These are phyloP conservation scores for Penicillium fuscoglaucum DNA, from an alignment of 2,329 filamentous ascomycete genomes.

Conservation along the genomic window DNA sequence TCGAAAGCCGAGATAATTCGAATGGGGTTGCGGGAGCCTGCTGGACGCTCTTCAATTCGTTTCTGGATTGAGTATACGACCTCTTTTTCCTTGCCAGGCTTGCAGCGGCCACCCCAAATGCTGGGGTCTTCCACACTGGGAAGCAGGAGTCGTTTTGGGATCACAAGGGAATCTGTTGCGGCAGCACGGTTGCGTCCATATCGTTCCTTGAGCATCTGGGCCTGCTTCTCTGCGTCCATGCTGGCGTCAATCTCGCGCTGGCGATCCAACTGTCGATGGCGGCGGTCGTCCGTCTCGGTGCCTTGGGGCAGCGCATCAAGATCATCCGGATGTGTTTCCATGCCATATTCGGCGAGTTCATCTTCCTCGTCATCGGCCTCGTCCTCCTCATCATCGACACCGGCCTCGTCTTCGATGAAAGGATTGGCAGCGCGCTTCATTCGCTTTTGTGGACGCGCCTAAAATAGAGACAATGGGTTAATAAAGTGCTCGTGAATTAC, in stretches of 20 bases:
- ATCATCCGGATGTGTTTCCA: constrained; percentile 88
- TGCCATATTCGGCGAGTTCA: constrained; percentile 79
- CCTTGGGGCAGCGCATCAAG: constrained; percentile 71
- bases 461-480: constrained; percentile 19
- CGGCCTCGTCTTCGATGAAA: constrained; percentile 97
- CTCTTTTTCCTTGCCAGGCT: constrained; percentile 93
- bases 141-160: constrained; percentile 81
- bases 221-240: constrained; percentile 91
- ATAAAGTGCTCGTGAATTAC: neutral
- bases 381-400: constrained; percentile 92
- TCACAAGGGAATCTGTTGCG: constrained; percentile 69
- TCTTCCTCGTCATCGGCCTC: constrained; percentile 88
- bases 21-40: constrained; percentile 74
- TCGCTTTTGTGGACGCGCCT: constrained; percentile 74
- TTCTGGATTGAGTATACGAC: constrained; percentile 86
- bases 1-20: constrained; percentile 90
- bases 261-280: constrained; percentile 91
- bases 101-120: constrained; percentile 92
- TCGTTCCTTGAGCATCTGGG: constrained; percentile 79
- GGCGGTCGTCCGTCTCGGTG: constrained; percentile 81
- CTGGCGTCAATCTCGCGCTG: constrained; percentile 83
- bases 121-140: constrained; percentile 93
- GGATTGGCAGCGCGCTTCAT: constrained; percentile 71
- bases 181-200: constrained; percentile 77
- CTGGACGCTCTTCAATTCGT: constrained; percentile 73